A percentile compares a stretch with the other conserved stretches of the same genome.
Evolutionary conservation across 2,329 filamentous ascomycete genomes (phyloP).

Genomic region (Didymella glomerata): DNA sequence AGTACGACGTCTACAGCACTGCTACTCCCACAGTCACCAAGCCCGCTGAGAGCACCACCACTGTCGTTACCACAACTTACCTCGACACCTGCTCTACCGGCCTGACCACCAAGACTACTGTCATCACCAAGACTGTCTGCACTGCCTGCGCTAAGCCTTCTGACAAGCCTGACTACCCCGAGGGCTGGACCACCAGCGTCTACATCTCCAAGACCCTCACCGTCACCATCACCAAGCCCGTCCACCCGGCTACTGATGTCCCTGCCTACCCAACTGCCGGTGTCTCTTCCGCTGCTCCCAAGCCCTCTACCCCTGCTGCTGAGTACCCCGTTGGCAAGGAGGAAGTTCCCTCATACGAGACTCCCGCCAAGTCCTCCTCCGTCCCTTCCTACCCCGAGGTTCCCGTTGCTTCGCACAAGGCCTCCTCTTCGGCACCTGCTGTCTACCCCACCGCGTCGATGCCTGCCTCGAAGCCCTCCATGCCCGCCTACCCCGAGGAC

Average conservation of each 20-base stretch:
- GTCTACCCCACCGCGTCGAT: slow-evolving; percentile 8
- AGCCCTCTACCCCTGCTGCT: slow-evolving; percentile 24
- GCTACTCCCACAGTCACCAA: slow-evolving; percentile 18
- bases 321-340: slow-evolving; percentile 19
- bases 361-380: slow-evolving; percentile 5
- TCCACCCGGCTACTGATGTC: slow-evolving; percentile 29
- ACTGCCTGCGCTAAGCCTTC: slow-evolving; percentile 32
- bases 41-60: slow-evolving; percentile 19
- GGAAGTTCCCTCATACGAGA: slow-evolving; percentile 25
- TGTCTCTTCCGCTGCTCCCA: slow-evolving; percentile 12
- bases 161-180: slow-evolving; percentile 32
- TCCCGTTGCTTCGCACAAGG: slow-evolving; percentile 13
- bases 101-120: slow-evolving; percentile 44
- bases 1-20: slow-evolving; percentile 19
- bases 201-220: slow-evolving; percentile 43
- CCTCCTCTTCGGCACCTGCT: background rate
- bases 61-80: slow-evolving; percentile 37
- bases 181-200: slow-evolving; percentile 46
- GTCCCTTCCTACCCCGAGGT: slow-evolving; percentile 18
- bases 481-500: slow-evolving; percentile 5
- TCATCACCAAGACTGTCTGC: slow-evolving; percentile 44
- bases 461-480: slow-evolving; percentile 2
- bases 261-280: slow-evolving; percentile 25
- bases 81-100: slow-evolving; percentile 50
- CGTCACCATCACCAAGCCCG: slow-evolving; percentile 46